These are phyloP conservation scores for Parathielavia appendiculata DNA, from an alignment of 495 filamentous ascomycete genomes.

Conservation along the genomic window DNA sequence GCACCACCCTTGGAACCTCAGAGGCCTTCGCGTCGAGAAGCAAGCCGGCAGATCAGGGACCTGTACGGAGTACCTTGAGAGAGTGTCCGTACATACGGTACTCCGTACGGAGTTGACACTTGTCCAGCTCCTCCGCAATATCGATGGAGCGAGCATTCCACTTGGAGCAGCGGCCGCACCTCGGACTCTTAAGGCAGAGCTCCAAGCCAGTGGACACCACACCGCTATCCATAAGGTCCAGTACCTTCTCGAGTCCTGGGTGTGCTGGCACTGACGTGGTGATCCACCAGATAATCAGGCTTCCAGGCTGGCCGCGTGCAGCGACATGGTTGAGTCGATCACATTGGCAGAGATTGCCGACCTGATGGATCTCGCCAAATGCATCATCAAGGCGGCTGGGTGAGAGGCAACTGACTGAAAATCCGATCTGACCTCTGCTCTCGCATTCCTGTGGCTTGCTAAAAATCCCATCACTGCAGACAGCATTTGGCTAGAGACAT, in stretches of 20 bases:
- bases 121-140: too few relatives aligned
- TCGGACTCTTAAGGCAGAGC: too few relatives aligned
- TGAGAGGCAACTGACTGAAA: background rate
- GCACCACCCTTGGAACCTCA: background rate
- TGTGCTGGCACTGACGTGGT: background rate
- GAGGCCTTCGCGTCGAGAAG: background rate
- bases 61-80: too few relatives aligned
- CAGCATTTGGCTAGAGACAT: background rate
- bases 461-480: slow-evolving; percentile 10
- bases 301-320: slow-evolving; percentile 9
- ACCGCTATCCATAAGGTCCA: too few relatives aligned
- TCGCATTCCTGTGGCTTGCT: slow-evolving; percentile 6
- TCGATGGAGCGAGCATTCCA: too few relatives aligned
- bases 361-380: background rate
- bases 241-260: background rate
- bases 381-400: background rate
- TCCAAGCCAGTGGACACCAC: too few relatives aligned
- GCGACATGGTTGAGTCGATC: slow-evolving; percentile 7
- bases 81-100: too few relatives aligned
- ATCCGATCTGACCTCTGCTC: background rate
- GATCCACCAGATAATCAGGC: background rate
- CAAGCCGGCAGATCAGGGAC: background rate
- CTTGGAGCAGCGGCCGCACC: too few relatives aligned
- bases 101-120: too few relatives aligned
- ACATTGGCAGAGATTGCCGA: slow-evolving; percentile 1